Evolutionary conservation across 1,284 basidiomycete species (phyloP).

Genomic region (Irpex lacteus): DNA sequence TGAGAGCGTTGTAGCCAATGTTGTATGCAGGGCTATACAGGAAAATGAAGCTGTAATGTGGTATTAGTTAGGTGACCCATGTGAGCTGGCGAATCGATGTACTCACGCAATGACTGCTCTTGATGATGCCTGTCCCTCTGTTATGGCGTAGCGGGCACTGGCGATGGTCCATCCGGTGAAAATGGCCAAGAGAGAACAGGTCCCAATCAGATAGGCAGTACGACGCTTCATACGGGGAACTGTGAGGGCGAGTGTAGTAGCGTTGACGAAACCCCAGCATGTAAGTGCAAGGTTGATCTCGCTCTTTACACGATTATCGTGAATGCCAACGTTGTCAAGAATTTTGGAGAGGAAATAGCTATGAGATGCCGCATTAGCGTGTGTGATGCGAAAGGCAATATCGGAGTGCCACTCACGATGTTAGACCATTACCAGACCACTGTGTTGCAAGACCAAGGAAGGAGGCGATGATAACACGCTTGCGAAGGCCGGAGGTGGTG

Average conservation of each 20-base stretch:
- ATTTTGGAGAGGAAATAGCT: constrained; percentile 74
- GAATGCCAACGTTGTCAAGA: constrained; percentile 70
- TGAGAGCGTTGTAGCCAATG: constrained; percentile 60
- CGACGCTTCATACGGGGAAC: constrained; percentile 48
- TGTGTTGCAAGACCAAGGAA: constrained; percentile 61
- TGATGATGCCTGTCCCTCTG: constrained; percentile 42
- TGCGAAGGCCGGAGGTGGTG: constrained; percentile 46
- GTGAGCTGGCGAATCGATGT: background rate
- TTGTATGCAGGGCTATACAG: constrained; percentile 67
- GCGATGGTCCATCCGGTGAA: constrained; percentile 55
- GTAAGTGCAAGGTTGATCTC: constrained; percentile 53
- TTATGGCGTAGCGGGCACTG: constrained; percentile 44
- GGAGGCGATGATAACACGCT: constrained; percentile 49
- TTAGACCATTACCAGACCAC: constrained; percentile 67
- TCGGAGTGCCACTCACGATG: constrained; percentile 53
- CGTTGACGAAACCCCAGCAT: constrained; percentile 54
- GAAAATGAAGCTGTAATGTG: constrained; percentile 54
- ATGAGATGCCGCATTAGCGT: background rate
- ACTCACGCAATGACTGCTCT: constrained; percentile 46
- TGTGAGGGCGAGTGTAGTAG: constrained; percentile 45
- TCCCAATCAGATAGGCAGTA: constrained; percentile 48
- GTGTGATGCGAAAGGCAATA: background rate
- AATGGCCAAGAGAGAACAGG: constrained; percentile 43
- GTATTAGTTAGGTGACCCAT: constrained; percentile 1
- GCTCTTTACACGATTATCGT: constrained; percentile 50